A percentile compares a stretch with the other conserved stretches of the same genome.
These are phyloP conservation scores for Phascolomyces articulosus DNA, from an alignment of 371 early-diverging fungal genomes.

Conservation along the genomic window DNA sequence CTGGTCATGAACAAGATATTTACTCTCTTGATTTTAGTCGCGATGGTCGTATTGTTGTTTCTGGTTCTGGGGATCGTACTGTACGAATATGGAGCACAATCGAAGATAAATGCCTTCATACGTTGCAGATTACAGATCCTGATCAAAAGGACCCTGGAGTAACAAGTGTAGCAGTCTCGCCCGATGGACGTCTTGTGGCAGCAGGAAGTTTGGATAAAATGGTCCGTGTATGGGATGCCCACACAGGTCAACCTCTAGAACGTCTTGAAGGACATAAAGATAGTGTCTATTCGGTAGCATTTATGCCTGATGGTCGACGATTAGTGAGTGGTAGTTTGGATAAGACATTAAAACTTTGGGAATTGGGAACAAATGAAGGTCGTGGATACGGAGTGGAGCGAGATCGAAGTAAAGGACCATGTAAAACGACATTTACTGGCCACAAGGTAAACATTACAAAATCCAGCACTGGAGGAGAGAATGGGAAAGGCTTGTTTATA, in stretches of 20 bases:
- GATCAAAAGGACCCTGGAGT: conserved; percentile 92
- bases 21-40: conserved; percentile 95
- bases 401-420: conserved; percentile 29
- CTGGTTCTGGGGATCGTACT: conserved; percentile 95
- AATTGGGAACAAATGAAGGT: conserved; percentile 56
- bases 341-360: conserved; percentile 96
- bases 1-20: conserved; percentile 97
- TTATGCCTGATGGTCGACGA: conserved; percentile 91
- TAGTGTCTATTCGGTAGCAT: conserved; percentile 95
- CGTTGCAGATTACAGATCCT: conserved; percentile 80
- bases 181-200: conserved; percentile 81
- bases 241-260: conserved; percentile 80
- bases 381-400: conserved; percentile 34
- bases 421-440: conserved; percentile 59
- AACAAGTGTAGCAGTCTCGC: conserved; percentile 92
- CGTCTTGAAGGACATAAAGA: conserved; percentile 96
- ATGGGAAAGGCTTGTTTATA: neutral
- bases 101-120: conserved; percentile 70
- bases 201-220: conserved; percentile 93
- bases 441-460: conserved; percentile 53
- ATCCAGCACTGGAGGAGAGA: neutral
- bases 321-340: conserved; percentile 96
- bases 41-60: conserved; percentile 90
- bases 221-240: conserved; percentile 93
- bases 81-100: conserved; percentile 90